Evolutionary conservation across 495 filamentous ascomycete genomes (phyloP).

Genomic region (Penicillium goetzii): DNA sequence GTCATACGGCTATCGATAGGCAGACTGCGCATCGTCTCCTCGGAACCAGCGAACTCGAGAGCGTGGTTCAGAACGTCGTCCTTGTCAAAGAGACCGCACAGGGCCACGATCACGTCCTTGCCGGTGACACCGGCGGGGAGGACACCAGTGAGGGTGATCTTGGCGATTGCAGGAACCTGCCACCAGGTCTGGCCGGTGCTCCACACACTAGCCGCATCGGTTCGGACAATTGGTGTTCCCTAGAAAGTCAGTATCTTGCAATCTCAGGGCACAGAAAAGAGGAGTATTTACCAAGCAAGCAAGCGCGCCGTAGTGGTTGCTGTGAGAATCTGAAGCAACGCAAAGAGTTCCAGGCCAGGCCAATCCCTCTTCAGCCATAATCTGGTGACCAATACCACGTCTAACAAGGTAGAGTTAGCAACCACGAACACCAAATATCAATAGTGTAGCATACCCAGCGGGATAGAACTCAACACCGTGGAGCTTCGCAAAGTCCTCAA

Average conservation of each 20-base stretch:
- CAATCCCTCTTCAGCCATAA: slow-evolving; percentile 85
- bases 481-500: slow-evolving; percentile 81
- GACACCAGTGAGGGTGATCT: slow-evolving; percentile 74
- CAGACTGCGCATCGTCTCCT: slow-evolving; percentile 75
- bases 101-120: slow-evolving; percentile 92
- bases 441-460: slow-evolving; percentile 47
- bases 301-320: slow-evolving; percentile 21
- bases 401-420: slow-evolving; percentile 25
- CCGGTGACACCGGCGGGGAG: slow-evolving; percentile 84
- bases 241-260: slow-evolving; percentile 16
- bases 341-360: slow-evolving; percentile 82
- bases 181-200: slow-evolving; percentile 85
- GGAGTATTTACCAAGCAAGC: slow-evolving; percentile 21
- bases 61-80: slow-evolving; percentile 93
- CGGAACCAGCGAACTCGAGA: slow-evolving; percentile 84
- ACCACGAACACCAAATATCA: background rate
- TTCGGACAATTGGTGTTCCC: slow-evolving; percentile 77
- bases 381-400: slow-evolving; percentile 84
- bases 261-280: too few relatives aligned
- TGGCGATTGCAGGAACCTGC: slow-evolving; percentile 85
- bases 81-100: slow-evolving; percentile 85
- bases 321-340: slow-evolving; percentile 55
- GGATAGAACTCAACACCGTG: slow-evolving; percentile 86
- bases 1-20: slow-evolving; percentile 77
- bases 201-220: slow-evolving; percentile 87